Evolutionary conservation across 768 basidiomycete species (phyloP), one percentile per base, ranked within the genome.

Genomic region (Sistotremastrum niveocremeum): DNA sequence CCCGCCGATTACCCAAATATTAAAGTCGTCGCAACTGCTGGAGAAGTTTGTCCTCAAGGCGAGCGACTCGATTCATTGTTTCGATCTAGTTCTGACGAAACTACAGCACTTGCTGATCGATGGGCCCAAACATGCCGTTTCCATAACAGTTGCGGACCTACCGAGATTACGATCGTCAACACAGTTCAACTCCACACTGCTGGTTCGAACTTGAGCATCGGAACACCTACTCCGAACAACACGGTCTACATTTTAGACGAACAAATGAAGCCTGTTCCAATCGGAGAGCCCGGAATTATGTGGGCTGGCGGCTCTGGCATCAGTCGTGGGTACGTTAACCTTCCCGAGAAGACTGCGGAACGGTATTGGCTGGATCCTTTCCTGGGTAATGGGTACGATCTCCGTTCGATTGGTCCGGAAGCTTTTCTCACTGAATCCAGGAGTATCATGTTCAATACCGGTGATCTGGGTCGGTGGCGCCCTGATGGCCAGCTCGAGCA

Each of bases 301-400:
- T 78, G 75, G 75, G 77, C 72, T n/a, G 76, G 76, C 37, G 77
- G 77, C 38, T 65, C 62, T n/a, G 73, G 76, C 28, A 69, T 77
- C 34, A 69, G 69, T 11, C 62, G 68, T 37, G 76, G 76, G 2
- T 79, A 79, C 50, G 57, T 76, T 39, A 74, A 73, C 51, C 62
- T 75, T 29, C 71, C 73, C 1, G 72, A 73, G 30, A 75, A 71
- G 56, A 76, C 71, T 6, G 60, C 61, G 44, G 74, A 77, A 55
- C 57, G 72, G 31, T 78, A 74, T 53, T 56, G 54, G 37, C 53
- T 51, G 7, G 77, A 80, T 56, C 73, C 72, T 4, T 77, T 76
- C 59, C 50, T 62, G 33, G 62, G 63, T 46, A 62, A 69, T 53
- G 68, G 73, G 71, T 74, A 46, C 48, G 71, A 54, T 11, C 7